phyloP scores from a whole-genome alignment of 208 protist genomes.

The Angomonas ambiguus region DNA sequence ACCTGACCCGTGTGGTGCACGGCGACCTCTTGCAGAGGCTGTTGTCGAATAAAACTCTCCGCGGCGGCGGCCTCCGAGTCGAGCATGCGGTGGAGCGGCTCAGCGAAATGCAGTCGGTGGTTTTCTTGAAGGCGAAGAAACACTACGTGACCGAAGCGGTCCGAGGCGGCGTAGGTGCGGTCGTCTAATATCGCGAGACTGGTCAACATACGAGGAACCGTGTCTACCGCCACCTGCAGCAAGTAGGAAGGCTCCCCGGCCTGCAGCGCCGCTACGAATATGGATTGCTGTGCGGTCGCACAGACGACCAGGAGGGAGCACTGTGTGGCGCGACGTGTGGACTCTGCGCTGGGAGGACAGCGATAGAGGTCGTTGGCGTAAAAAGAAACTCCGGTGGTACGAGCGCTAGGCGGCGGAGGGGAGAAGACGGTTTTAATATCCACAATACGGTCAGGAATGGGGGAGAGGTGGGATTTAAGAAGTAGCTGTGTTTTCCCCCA shows the following conservation, averaged over 20 bases:
- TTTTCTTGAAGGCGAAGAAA: slow-evolving; percentile 55
- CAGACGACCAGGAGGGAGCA: slow-evolving; percentile 75
- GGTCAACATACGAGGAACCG: slow-evolving; percentile 59
- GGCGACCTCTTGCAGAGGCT: slow-evolving; percentile 64
- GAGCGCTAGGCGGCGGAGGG: slow-evolving; percentile 32
- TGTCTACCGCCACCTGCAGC: slow-evolving; percentile 52
- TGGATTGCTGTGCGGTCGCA: slow-evolving; percentile 56
- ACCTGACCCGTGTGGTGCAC: slow-evolving; percentile 55
- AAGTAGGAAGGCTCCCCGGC: slow-evolving; percentile 57
- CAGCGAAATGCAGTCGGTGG: slow-evolving; percentile 54
- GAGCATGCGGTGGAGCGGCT: slow-evolving; percentile 44
- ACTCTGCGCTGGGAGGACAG: slow-evolving; percentile 29
- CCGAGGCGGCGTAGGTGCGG: slow-evolving; percentile 60
- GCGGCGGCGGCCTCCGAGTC: slow-evolving; percentile 49
- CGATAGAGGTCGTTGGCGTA: slow-evolving; percentile 49
- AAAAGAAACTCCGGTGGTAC: slow-evolving; percentile 14
- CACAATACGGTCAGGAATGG: slow-evolving; percentile 65
- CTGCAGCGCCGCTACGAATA: slow-evolving; percentile 66
- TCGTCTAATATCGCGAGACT: slow-evolving; percentile 56
- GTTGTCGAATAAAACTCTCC: slow-evolving; percentile 29
- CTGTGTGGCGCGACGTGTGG: slow-evolving; percentile 23
- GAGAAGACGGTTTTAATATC: slow-evolving; percentile 73
- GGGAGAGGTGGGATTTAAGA: slow-evolving; percentile 48
- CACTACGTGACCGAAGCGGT: slow-evolving; percentile 63
- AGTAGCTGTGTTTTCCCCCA: slow-evolving; percentile 70